phyloP scores from a whole-genome alignment of 306 rosid species.

The Prunus persica region Prunus_persica_NCBIv2 NC_034009.1:40525501-40526000 shows the following conservation, averaged over 20 bases:
- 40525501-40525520: background rate
- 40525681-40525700: background rate
- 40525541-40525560: background rate
- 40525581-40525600: conserved; percentile 9
- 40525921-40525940: rapidly evolving
- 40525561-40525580: conserved; percentile 1
- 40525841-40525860: too few species aligned
- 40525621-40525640: conserved; percentile 10
- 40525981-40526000: too few species aligned
- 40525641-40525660: background rate
- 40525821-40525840: background rate
- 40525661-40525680: background rate
- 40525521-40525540: conserved; percentile 11
- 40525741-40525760: conserved; percentile 34
- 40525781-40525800: background rate
- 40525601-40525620: background rate
- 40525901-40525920: too few species aligned
- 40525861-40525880: background rate
- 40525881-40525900: background rate
- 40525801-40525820: background rate
- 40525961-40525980: too few species aligned
- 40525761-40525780: conserved; percentile 15
- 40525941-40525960: too few species aligned
- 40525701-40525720: background rate
- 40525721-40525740: background rate